Percentiles rank a stretch among this genome's conserved stretches.
Conservation (phyloP, 1,139 yeast genomes). For the Diutina ranongensis region DNA sequence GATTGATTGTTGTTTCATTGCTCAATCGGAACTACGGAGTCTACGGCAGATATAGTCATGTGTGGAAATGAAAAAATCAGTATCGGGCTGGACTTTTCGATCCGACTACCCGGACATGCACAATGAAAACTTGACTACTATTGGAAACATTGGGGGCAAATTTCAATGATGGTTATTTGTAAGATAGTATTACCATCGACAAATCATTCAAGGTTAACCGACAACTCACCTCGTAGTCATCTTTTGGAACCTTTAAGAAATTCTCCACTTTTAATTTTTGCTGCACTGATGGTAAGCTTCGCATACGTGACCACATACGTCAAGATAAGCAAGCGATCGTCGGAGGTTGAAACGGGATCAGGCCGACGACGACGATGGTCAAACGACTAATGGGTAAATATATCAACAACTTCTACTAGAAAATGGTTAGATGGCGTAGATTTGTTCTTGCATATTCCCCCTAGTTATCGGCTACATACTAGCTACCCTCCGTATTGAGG, state of each 20-base stretch:
- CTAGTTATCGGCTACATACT: neutral
- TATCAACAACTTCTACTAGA: no score
- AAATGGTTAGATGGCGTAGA: no score
- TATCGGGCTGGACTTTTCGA: neutral
- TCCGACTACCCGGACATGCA: neutral
- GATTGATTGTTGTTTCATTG: no score
- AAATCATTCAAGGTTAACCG: no score
- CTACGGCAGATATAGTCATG: neutral
- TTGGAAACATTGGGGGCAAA: neutral
- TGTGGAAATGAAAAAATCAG: neutral
- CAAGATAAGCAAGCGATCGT: neutral
- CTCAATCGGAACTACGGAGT: no score
- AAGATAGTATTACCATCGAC: no score
- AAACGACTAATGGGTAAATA: no score
- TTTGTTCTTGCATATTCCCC: neutral
- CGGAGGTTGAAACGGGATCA: neutral
- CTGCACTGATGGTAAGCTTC: neutral
- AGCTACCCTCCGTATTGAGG: neutral
- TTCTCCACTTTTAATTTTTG: neutral
- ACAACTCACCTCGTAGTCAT: no score
- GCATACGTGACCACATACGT: neutral
- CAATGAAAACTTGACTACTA: neutral
- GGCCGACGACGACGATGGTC: no score
- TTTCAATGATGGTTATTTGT: no score
- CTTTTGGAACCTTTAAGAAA: no score